phyloP scores from a whole-genome alignment of 2,329 filamentous ascomycete genomes.

The Decorospora gaudefroyi region DNA sequence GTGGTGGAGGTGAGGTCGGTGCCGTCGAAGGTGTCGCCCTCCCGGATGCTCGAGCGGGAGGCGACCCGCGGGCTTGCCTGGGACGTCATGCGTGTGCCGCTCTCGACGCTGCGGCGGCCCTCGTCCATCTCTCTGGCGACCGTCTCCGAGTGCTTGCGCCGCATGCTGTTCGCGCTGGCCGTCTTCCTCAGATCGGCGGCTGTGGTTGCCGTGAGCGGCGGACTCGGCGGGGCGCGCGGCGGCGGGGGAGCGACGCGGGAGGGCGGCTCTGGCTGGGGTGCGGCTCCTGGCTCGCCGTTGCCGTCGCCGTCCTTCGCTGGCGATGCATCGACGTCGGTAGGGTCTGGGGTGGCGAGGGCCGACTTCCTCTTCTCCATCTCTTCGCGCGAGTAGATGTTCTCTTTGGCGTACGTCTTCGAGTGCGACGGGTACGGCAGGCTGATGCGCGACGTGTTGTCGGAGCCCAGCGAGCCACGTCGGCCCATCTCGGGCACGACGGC shows the following conservation, averaged over 20 bases:
- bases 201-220: constrained; percentile 51
- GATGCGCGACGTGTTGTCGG: constrained; percentile 45
- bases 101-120: constrained; percentile 51
- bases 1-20: constrained; percentile 53
- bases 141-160: constrained; percentile 45
- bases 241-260: constrained; percentile 27
- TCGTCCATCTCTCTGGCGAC: constrained; percentile 45
- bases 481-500: constrained; percentile 55
- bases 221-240: constrained; percentile 52
- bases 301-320: constrained; percentile 31
- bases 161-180: constrained; percentile 52
- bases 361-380: constrained; percentile 40
- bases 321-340: constrained; percentile 49
- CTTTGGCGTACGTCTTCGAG: constrained; percentile 90
- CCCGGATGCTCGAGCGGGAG: constrained; percentile 52
- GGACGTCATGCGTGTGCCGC: constrained; percentile 42
- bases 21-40: constrained; percentile 43
- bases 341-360: constrained; percentile 48
- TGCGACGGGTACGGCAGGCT: constrained; percentile 76
- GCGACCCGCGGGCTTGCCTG: constrained; percentile 45
- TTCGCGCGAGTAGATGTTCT: constrained; percentile 68
- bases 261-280: constrained; percentile 23
- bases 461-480: constrained; percentile 45
- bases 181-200: constrained; percentile 52
- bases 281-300: constrained; percentile 8